These are phyloP conservation scores for Daldinia eschscholtzii DNA, from an alignment of 2,329 filamentous ascomycete species.

Conservation along the genomic window DNA sequence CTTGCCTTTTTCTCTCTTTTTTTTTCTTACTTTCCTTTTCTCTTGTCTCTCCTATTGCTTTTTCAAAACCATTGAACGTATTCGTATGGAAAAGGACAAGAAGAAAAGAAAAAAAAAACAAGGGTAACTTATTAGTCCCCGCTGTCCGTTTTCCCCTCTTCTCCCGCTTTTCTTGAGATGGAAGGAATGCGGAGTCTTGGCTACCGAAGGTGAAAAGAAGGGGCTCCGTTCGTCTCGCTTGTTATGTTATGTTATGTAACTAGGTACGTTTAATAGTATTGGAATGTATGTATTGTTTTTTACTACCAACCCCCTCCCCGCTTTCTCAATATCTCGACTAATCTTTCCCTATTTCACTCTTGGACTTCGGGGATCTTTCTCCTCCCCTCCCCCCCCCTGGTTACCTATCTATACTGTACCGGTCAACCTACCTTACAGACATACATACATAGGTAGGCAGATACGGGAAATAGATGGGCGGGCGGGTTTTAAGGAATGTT, in stretches of 20 bases:
- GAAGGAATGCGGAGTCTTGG: constrained; percentile 40
- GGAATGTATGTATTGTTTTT: neutral
- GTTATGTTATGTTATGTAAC: constrained; percentile 1
- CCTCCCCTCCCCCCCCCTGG: neutral
- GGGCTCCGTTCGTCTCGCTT: neutral
- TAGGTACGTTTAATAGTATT: constrained; percentile 8
- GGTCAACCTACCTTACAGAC: neutral
- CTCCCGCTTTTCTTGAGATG: constrained; percentile 11
- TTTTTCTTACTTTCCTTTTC: neutral
- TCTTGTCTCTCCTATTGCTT: neutral
- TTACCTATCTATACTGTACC: neutral
- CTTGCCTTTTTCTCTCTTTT: constrained; percentile 2
- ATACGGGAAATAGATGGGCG: too few relatives aligned
- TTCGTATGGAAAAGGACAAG: neutral
- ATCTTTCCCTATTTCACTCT: constrained; percentile 33
- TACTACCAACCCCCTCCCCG: neutral
- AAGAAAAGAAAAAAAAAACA: neutral
- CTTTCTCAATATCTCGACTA: constrained; percentile 34
- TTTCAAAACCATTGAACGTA: too few relatives aligned
- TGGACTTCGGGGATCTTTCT: neutral
- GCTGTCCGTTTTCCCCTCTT: neutral
- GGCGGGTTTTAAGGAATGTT: neutral
- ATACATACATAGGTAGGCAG: neutral
- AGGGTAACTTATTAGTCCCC: neutral
- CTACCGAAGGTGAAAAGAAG: constrained; percentile 23